Base-by-base conservation (phyloP, 352 stramenopile genomes). In the Phytophthora quininea region DNA sequence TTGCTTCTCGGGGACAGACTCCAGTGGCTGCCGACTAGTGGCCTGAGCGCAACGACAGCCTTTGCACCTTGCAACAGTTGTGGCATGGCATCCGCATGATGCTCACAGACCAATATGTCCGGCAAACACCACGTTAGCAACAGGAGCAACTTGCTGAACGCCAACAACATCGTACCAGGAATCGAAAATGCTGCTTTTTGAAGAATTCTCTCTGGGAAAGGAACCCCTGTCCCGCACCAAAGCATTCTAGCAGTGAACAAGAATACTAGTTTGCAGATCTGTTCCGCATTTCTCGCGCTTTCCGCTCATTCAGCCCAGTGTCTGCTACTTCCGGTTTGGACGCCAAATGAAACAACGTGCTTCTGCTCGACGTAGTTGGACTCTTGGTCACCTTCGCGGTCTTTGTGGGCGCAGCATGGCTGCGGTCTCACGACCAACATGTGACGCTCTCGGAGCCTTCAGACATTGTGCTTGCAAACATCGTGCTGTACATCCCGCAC, bases 1-100 rank as follows among this genome's bases (percentile, higher is more conserved):
- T 73, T 62, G 4, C 51, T 32, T 8, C 15, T 72, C 9, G 48
- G 54, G 29, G 45, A 64, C 24, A 78, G 19, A 12, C 71, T 75
- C 66, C 66, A 75, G 35, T 64, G 24, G 9, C 56, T 54, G 47
- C 57, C 49, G 45, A 5, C 32, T 3, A 78, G 48, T 53, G 71
- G 53, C 29, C 56, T 62, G 19, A 72, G 45, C 31, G 56, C 54
- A 46, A 75, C 53, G 15, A 69, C 40, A 9, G 62, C 61, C 11
- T 69, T 62, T 19, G 66, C 33, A 57, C 15, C 32, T 56, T 75
- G 61, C 30, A 62, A 50, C 8, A 54, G 40, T 4, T 62, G 48
- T 9, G 45, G 62, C 5, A 56, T 40, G 4, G 1, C 43, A 33
- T 3, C 15, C 37, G 56, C 31, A 35, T 58, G 29, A 7, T 38